Evolutionary conservation across 305 asterid species (phyloP).

Genomic region (Fraxinus xanthoxyloides): DNA sequence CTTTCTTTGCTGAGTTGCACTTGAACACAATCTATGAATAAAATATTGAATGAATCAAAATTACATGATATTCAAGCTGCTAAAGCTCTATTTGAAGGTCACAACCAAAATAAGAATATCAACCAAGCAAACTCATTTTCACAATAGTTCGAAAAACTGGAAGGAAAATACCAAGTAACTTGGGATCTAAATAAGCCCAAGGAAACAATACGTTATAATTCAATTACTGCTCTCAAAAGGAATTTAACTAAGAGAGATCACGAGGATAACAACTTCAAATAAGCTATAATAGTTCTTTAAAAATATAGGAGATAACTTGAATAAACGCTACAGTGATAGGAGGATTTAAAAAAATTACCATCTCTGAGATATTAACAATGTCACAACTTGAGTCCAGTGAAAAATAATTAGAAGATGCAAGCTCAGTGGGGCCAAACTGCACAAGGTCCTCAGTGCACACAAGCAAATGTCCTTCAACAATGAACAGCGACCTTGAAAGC

Average conservation of each 20-base stretch:
- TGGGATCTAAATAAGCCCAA: neutral
- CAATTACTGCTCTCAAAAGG: neutral
- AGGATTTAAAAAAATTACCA: conserved; percentile 34
- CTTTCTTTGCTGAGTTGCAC: neutral
- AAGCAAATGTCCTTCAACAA: conserved; percentile 43
- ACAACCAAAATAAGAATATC: neutral
- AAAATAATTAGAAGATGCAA: conserved; percentile 31
- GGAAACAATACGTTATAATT: neutral
- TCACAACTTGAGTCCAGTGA: conserved; percentile 39
- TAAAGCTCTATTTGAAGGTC: neutral
- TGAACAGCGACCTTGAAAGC: conserved; percentile 45
- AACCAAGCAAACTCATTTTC: neutral
- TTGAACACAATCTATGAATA: neutral
- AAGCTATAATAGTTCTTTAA: neutral
- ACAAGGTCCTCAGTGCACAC: conserved; percentile 45
- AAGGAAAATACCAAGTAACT: neutral
- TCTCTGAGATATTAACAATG: conserved; percentile 34
- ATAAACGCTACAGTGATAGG: neutral
- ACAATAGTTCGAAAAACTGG: neutral
- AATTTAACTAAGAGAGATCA: conserved; percentile 10
- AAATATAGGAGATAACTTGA: neutral
- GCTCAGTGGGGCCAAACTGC: conserved; percentile 34
- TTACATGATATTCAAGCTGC: neutral
- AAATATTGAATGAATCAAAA: neutral
- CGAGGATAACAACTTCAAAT: conserved; percentile 2